These are phyloP conservation scores for Arachis stenosperma DNA, from an alignment of 306 rosid species.

Conservation along the genomic window DNA sequence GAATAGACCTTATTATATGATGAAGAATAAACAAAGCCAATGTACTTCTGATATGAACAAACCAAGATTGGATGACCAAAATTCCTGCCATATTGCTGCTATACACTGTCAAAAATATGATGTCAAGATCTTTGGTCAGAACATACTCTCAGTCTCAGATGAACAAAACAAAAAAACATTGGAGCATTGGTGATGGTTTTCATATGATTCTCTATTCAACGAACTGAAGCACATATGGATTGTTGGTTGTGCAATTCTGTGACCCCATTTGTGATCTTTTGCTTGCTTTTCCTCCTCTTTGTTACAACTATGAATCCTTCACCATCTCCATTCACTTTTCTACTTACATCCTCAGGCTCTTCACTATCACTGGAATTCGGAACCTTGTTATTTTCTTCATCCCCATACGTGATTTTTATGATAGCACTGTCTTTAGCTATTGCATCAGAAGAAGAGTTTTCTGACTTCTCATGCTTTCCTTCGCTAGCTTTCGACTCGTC, in stretches of 20 bases:
- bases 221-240: constrained; percentile 81
- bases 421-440: constrained; percentile 81
- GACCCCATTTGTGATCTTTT: constrained; percentile 68
- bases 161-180: constrained; percentile 1
- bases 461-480: constrained; percentile 40
- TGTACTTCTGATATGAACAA: constrained; percentile 32
- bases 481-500: constrained; percentile 48
- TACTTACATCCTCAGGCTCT: constrained; percentile 50
- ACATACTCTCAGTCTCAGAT: constrained; percentile 13
- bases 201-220: constrained; percentile 45
- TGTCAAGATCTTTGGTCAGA: constrained; percentile 41
- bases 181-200: constrained; percentile 27
- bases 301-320: constrained; percentile 81
- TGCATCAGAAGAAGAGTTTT: constrained; percentile 59
- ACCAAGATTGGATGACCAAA: constrained; percentile 40
- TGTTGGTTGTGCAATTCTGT: constrained; percentile 74
- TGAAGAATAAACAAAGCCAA: constrained; percentile 35
- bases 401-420: constrained; percentile 63
- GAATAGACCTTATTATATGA: constrained; percentile 19
- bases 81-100: constrained; percentile 28
- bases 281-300: constrained; percentile 73
- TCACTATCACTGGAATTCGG: constrained; percentile 41
- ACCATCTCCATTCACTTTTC: constrained; percentile 49
- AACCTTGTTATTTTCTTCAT: constrained; percentile 55
- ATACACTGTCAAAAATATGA: constrained; percentile 40